phyloP scores from a whole-genome alignment of 331 rosid genomes.

The Malus hybrid region DNA sequence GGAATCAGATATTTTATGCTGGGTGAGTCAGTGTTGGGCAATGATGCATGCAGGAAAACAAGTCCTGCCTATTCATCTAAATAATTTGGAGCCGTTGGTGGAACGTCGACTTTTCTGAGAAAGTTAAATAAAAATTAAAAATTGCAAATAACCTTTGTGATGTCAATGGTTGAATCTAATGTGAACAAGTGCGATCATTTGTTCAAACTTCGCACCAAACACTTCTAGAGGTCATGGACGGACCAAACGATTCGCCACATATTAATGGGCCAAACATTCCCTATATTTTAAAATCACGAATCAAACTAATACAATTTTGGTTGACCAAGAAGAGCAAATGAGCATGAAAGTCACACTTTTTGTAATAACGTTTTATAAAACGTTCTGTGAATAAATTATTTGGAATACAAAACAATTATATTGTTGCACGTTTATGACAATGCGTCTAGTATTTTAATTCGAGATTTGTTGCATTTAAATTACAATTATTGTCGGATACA shows the following conservation, averaged over 20 bases:
- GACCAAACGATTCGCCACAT: not conserved
- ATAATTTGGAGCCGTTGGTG: not conserved
- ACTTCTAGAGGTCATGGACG: not conserved
- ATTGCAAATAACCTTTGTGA: not conserved
- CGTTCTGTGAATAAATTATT: no score
- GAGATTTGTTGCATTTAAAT: no score
- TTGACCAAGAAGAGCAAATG: not conserved
- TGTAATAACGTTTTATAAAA: not conserved
- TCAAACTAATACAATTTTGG: not conserved
- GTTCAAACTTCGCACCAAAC: not conserved
- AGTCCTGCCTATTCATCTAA: not conserved
- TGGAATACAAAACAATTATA: no score
- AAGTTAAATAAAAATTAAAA: not conserved
- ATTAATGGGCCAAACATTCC: not conserved
- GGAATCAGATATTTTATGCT: not conserved
- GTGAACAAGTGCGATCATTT: not conserved
- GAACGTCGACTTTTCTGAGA: not conserved
- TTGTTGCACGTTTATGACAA: not conserved
- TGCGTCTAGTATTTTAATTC: not conserved
- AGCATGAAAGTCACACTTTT: no score
- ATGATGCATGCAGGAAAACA: not conserved
- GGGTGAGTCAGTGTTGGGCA: not conserved
- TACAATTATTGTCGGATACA: no score
- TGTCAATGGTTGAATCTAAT: not conserved
- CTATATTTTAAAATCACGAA: not conserved